Evolutionary conservation across 2,329 filamentous ascomycete species (phyloP).

Genomic region (Lanzia echinophila): DNA sequence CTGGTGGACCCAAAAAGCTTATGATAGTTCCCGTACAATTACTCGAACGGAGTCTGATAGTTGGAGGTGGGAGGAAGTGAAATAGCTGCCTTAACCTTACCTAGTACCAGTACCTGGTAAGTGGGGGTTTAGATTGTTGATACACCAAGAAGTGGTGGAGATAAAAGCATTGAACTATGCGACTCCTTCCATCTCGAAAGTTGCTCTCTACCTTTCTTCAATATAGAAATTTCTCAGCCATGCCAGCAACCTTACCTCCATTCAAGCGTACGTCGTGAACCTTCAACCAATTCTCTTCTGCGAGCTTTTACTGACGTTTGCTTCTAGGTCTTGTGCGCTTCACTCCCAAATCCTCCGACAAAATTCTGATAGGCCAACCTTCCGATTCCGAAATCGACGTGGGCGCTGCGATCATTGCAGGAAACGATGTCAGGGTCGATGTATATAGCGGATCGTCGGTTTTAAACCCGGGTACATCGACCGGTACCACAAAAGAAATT

Average conservation of each 20-base stretch:
- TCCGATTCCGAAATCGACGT: constrained; percentile 44
- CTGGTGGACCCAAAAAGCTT: no score
- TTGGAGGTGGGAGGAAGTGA: no score
- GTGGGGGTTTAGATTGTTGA: neutral
- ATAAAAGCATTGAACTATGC: neutral
- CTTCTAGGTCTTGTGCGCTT: constrained; percentile 53
- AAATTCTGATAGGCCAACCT: constrained; percentile 50
- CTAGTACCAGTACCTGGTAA: no score
- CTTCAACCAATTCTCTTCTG: neutral
- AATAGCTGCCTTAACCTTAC: no score
- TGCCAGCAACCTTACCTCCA: constrained; percentile 14
- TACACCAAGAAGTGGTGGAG: neutral
- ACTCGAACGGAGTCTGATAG: no score
- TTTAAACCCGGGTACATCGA: constrained; percentile 45
- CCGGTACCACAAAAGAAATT: constrained; percentile 40
- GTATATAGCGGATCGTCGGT: constrained; percentile 54
- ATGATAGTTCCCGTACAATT: no score
- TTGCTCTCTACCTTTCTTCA: neutral
- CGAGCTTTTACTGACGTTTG: neutral
- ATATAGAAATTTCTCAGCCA: neutral
- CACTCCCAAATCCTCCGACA: constrained; percentile 43
- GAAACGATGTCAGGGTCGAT: constrained; percentile 48
- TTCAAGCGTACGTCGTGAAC: constrained; percentile 18
- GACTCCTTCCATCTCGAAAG: neutral
- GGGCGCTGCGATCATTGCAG: constrained; percentile 48